Percentiles rank a stretch among this genome's conserved stretches.
Conservation (phyloP, 768 basidiomycete species). For the Tylopilus plumbeoviolaceoides region DNA sequence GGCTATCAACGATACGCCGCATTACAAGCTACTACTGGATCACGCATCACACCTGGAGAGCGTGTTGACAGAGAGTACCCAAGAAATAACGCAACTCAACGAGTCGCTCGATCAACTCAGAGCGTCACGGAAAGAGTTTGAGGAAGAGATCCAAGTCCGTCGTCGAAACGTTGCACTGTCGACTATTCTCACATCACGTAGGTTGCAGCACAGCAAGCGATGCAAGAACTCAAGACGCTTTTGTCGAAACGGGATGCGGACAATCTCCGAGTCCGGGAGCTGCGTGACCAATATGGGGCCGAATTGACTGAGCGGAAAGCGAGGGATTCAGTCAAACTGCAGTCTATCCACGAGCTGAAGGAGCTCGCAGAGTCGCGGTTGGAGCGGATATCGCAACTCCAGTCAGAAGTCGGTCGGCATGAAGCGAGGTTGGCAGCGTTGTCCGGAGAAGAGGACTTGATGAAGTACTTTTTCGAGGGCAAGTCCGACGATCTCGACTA, state of each 20-base stretch:
- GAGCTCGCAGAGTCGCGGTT: constrained; percentile 58
- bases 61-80: constrained; percentile 36
- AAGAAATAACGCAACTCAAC: constrained; percentile 37
- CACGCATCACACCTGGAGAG: constrained; percentile 49
- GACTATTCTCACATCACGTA: constrained; percentile 20
- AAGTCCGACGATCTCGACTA: constrained; percentile 50
- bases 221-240: constrained; percentile 61
- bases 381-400: constrained; percentile 69
- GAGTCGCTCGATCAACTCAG: constrained; percentile 42
- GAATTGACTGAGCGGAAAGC: constrained; percentile 69
- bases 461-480: constrained; percentile 63
- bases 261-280: constrained; percentile 62
- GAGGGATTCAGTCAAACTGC: constrained; percentile 54
- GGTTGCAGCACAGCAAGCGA: constrained; percentile 43
- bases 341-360: constrained; percentile 62
- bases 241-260: constrained; percentile 65
- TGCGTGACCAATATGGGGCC: constrained; percentile 61
- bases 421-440: constrained; percentile 76
- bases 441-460: constrained; percentile 64
- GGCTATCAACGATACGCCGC: constrained; percentile 41
- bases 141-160: constrained; percentile 44
- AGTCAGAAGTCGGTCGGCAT: constrained; percentile 69
- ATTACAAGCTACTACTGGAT: constrained; percentile 55
- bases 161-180: constrained; percentile 7
- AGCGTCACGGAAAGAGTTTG: constrained; percentile 41